Base-by-base conservation (phyloP, 2,329 filamentous ascomycete species). In the Gnomoniopsis smithogilvyi region DNA sequence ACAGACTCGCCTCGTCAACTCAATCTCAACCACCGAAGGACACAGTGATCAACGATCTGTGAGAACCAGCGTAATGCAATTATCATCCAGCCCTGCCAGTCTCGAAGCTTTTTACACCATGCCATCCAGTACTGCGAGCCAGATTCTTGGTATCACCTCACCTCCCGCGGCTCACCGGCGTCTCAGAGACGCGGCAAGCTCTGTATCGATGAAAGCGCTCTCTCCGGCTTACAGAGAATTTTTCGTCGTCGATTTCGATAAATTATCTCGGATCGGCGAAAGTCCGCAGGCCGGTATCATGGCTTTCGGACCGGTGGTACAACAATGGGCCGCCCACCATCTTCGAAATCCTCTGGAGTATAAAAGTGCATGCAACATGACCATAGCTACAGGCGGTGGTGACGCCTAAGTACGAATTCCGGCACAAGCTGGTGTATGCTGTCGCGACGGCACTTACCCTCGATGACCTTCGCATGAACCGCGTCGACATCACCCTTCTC, bases 101-200 rank as follows among this genome's bases (percentile, higher is more conserved):
- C 77, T 77, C 61, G 81, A 63, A n/a, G 74, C 72, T 19, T 46
- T 63, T 60, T 26, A 63, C 63, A 66, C 8, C 46, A 38, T 26
- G 36, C 38, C 21, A 45, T 48, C 14, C 24, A 46, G 11, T 58
- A 58, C 26, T 53, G 56, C 45, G 52, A 38, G 17, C 7, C 12
- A n/a, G 51, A 19, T 14, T 58, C 56, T 12, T 15, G n/a, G 14
- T 38, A 49, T 15, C 19, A 48, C 6, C 50, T 58, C 8, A 53
- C 49, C 4, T 58, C 53, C 17, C 56, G 53, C 30, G 50, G 56
- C n/a, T 36, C 41, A 36, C 46, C 48, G 26, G 21, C 41, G 15
- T 26, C 24, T 15, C 48, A 34, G n/a, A 53, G 36, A 11, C 19
- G 52, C 3, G 56, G 53, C 24, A 30, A 26, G 4, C 47, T 54